These are phyloP conservation scores for Adansonia grandidieri DNA, from an alignment of 441 rosid genomes.

Conservation along the genomic window DNA sequence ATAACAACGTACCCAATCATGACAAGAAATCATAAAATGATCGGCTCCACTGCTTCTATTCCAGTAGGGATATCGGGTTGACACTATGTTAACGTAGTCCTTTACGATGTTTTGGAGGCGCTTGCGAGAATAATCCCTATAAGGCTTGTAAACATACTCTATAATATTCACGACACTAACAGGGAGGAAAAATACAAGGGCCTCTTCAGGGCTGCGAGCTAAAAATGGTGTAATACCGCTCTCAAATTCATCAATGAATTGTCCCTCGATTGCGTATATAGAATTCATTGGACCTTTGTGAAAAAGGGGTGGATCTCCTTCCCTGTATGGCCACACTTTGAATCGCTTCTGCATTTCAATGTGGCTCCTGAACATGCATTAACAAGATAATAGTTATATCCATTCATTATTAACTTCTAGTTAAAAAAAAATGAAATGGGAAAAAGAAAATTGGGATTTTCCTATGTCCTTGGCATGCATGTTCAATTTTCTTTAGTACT, in stretches of 20 bases:
- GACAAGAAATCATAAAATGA: slow-evolving; percentile 81
- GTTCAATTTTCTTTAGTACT: too few species aligned
- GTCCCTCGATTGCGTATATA: slow-evolving; percentile 75
- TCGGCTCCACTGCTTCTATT: slow-evolving; percentile 78
- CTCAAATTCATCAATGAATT: slow-evolving; percentile 67
- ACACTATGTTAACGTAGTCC: slow-evolving; percentile 57
- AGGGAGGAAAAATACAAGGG: slow-evolving; percentile 53
- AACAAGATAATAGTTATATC: background rate
- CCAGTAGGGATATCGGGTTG: slow-evolving; percentile 68
- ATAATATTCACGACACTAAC: slow-evolving; percentile 57
- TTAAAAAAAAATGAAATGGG: background rate
- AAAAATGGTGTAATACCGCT: slow-evolving; percentile 44
- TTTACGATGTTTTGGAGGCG: slow-evolving; percentile 52
- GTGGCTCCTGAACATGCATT: slow-evolving; percentile 58
- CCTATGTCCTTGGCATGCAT: background rate
- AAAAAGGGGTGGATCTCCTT: slow-evolving; percentile 72
- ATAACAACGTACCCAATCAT: slow-evolving; percentile 66
- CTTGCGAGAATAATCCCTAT: slow-evolving; percentile 48
- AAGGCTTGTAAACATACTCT: slow-evolving; percentile 55
- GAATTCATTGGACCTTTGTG: slow-evolving; percentile 69
- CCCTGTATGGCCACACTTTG: slow-evolving; percentile 75
- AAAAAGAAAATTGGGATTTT: background rate
- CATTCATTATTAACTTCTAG: background rate
- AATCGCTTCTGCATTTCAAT: slow-evolving; percentile 74
- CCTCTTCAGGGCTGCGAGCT: slow-evolving; percentile 56